Conservation (phyloP, 2,329 filamentous ascomycete species). For the Fusarium beomiforme region DNA sequence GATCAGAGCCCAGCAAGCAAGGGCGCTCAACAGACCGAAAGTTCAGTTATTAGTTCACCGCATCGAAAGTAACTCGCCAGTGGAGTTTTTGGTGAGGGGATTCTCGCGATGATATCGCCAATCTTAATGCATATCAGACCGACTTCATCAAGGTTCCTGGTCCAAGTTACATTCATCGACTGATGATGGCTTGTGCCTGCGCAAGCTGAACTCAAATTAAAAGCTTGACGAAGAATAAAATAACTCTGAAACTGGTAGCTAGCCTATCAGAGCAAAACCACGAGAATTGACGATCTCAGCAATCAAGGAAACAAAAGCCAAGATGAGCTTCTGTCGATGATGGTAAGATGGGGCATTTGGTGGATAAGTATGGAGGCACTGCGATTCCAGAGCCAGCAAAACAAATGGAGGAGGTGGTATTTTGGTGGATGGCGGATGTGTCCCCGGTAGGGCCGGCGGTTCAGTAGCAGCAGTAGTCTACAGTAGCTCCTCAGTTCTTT, state of each 20-base stretch:
- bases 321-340: not conserved
- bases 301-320: not conserved
- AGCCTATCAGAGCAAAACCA: not conserved
- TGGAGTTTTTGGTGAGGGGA: not conserved
- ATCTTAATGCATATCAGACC: conserved; percentile 5
- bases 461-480: not conserved
- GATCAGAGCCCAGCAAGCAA: not conserved
- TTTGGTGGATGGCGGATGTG: conserved; percentile 23
- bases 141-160: not conserved
- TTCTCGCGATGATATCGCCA: conserved; percentile 1
- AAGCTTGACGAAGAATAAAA: not conserved
- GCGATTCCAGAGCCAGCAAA: conserved; percentile 19
- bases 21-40: not conserved
- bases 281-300: not conserved
- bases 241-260: not conserved
- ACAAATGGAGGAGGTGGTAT: conserved; percentile 28
- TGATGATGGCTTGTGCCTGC: conserved; percentile 8
- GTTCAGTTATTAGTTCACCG: not conserved
- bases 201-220: conserved; percentile 22
- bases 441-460: conserved; percentile 23
- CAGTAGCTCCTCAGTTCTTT: conserved; percentile 11
- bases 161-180: not conserved
- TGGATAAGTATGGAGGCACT: conserved; percentile 23
- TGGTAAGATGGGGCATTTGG: conserved; percentile 16
- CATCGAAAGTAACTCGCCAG: not conserved